Evolutionary conservation across 2,329 filamentous ascomycete species (phyloP).

Genomic region (Colletotrichum sp.): DNA sequence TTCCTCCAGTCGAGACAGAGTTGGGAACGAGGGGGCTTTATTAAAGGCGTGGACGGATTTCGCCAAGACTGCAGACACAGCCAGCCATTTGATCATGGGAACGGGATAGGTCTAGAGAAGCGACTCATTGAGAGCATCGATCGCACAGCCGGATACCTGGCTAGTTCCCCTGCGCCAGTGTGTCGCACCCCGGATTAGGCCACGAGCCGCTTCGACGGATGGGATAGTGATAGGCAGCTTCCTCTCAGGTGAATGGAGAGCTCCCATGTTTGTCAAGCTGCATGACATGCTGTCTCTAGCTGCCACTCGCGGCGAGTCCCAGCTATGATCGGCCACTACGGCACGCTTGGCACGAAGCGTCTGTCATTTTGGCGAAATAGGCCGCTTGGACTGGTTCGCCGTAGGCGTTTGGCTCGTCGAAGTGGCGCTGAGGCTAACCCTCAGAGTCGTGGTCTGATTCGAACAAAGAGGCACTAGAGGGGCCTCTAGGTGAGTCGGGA

Average conservation of each 20-base stretch:
- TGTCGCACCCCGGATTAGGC: conserved; percentile 11
- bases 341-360: background rate
- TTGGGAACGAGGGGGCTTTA: background rate
- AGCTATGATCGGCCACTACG: background rate
- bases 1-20: background rate
- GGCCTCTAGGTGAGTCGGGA: background rate
- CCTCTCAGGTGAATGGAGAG: background rate
- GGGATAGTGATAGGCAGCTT: background rate
- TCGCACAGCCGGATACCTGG: background rate
- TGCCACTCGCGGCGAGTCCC: background rate
- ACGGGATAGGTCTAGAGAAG: background rate
- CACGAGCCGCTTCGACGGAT: background rate
- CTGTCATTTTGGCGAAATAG: background rate
- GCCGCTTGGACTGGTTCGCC: background rate
- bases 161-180: background rate
- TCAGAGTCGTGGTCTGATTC: background rate
- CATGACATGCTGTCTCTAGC: background rate
- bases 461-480: background rate
- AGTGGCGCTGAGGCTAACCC: background rate
- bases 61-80: background rate
- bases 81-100: background rate
- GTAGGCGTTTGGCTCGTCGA: background rate
- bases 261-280: background rate
- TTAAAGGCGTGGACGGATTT: background rate
- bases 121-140: background rate